A percentile compares a stretch with the other conserved stretches of the same genome.
phyloP scores from a whole-genome alignment of 2,329 filamentous ascomycete genomes.

The Ceratocystis smalleyi region DNA sequence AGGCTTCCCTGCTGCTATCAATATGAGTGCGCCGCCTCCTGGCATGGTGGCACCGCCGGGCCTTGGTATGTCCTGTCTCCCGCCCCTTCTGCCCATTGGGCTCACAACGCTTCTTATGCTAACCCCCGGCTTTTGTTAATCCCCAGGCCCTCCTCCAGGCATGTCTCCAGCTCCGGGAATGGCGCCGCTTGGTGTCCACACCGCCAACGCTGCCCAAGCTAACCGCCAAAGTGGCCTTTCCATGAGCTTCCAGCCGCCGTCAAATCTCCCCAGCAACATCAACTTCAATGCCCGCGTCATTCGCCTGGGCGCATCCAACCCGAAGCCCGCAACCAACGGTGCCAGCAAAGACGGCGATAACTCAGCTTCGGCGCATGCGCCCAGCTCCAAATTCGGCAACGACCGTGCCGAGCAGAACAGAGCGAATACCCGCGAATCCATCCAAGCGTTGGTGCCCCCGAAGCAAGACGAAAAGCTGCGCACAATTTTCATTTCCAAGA shows the following conservation, averaged over 20 bases:
- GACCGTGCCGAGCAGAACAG: conserved; percentile 48
- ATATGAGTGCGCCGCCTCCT: conserved; percentile 33
- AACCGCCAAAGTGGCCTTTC: conserved; percentile 69
- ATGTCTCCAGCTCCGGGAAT: conserved; percentile 70
- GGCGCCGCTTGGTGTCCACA: conserved; percentile 60
- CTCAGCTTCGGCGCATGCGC: conserved; percentile 18
- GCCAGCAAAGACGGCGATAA: conserved; percentile 32
- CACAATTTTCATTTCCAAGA: conserved; percentile 77
- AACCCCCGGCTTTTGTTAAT: conserved; percentile 11
- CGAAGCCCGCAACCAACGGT: conserved; percentile 38
- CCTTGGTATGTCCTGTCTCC: conserved; percentile 47
- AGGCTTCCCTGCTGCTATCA: conserved; percentile 47
- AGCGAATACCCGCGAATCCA: conserved; percentile 49
- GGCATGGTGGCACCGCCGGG: conserved; percentile 67
- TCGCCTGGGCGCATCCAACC: conserved; percentile 63
- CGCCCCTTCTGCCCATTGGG: conserved; percentile 1
- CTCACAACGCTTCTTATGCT: neutral
- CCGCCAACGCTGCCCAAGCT: conserved; percentile 56
- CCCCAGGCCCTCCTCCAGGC: conserved; percentile 57
- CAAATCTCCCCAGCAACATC: conserved; percentile 79
- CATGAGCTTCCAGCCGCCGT: conserved; percentile 69
- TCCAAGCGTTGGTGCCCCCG: conserved; percentile 62
- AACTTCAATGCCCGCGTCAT: conserved; percentile 97
- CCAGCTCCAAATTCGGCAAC: conserved; percentile 31
- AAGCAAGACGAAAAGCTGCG: conserved; percentile 81